A percentile compares a stretch with the other conserved stretches of the same genome.
These are phyloP conservation scores for Carex arenaria DNA, from an alignment of 202 grass and related monocot species.

Conservation along the genomic window DNA sequence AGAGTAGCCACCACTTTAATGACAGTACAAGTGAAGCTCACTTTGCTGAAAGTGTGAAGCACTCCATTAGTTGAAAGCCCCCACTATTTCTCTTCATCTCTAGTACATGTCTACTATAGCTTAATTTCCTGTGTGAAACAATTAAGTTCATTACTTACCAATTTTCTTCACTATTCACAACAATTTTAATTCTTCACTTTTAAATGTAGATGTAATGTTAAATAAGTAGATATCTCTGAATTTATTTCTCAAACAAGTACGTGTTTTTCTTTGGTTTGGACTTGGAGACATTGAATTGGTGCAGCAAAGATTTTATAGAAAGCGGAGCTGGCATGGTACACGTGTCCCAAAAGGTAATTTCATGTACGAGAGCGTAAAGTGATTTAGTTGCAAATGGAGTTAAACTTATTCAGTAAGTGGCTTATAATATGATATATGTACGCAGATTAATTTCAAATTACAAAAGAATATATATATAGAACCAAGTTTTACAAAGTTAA, in stretches of 20 bases:
- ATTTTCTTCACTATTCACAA: no score
- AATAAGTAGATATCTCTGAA: background rate
- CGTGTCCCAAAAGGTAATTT: conserved; percentile 5
- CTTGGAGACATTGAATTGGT: conserved; percentile 1
- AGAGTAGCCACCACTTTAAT: conserved; percentile 22
- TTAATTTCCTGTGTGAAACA: no score
- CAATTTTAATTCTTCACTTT: no score
- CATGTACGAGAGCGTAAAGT: background rate
- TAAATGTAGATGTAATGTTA: background rate
- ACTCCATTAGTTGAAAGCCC: conserved; percentile 21
- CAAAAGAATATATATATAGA: background rate
- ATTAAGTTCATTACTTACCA: no score
- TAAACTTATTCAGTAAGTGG: no score
- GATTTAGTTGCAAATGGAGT: background rate
- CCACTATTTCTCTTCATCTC: background rate
- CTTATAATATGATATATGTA: background rate
- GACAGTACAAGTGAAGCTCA: conserved; percentile 32
- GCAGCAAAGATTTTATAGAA: conserved; percentile 15
- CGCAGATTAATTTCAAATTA: background rate
- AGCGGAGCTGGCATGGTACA: background rate
- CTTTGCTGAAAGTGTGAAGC: conserved; percentile 31
- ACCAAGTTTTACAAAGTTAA: background rate
- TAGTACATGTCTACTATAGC: no score
- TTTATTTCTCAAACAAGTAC: background rate
- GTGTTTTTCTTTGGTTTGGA: background rate